phyloP scores from a whole-genome alignment of 1,139 yeast genomes.

The Citeromyces hawaiiensis region DNA sequence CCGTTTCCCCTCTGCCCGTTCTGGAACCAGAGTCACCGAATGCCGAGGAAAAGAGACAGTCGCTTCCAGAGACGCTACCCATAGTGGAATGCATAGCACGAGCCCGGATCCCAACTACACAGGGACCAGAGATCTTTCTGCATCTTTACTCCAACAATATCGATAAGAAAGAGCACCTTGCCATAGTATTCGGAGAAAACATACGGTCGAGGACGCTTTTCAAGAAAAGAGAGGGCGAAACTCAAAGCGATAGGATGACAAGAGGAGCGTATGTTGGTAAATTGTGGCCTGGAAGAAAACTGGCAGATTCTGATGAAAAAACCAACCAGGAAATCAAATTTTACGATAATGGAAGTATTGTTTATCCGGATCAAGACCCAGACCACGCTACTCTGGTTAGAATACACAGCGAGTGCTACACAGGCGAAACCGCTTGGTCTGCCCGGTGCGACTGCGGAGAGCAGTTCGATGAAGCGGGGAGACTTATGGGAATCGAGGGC shows the following conservation, averaged over 20 bases:
- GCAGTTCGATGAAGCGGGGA: slow-evolving; percentile 96
- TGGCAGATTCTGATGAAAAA: slow-evolving; percentile 50
- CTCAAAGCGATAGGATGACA: slow-evolving; percentile 90
- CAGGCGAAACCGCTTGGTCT: slow-evolving; percentile 98
- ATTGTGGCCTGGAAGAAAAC: slow-evolving; percentile 69
- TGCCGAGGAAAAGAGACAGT: slow-evolving; percentile 15
- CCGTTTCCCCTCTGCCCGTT: too few species aligned
- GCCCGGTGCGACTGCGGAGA: slow-evolving; percentile 99
- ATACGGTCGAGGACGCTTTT: slow-evolving; percentile 69
- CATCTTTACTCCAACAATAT: slow-evolving; percentile 79
- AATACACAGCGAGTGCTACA: slow-evolving; percentile 94
- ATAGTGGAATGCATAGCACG: slow-evolving; percentile 79
- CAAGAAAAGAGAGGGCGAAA: slow-evolving; percentile 47
- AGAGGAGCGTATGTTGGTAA: slow-evolving; percentile 93
- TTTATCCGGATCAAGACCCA: slow-evolving; percentile 21
- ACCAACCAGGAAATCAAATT: slow-evolving; percentile 29
- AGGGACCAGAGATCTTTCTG: slow-evolving; percentile 83
- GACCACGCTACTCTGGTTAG: slow-evolving; percentile 41
- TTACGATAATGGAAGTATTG: slow-evolving; percentile 34
- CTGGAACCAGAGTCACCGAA: slow-evolving; percentile 2
- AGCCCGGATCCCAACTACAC: slow-evolving; percentile 88
- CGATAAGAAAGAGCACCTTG: slow-evolving; percentile 90
- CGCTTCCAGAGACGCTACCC: slow-evolving; percentile 36
- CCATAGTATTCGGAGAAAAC: slow-evolving; percentile 92
- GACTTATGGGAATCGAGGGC: slow-evolving; percentile 76